Base-by-base conservation (phyloP, 2,329 filamentous ascomycete genomes). In the Hymenoscyphus albidus region DNA sequence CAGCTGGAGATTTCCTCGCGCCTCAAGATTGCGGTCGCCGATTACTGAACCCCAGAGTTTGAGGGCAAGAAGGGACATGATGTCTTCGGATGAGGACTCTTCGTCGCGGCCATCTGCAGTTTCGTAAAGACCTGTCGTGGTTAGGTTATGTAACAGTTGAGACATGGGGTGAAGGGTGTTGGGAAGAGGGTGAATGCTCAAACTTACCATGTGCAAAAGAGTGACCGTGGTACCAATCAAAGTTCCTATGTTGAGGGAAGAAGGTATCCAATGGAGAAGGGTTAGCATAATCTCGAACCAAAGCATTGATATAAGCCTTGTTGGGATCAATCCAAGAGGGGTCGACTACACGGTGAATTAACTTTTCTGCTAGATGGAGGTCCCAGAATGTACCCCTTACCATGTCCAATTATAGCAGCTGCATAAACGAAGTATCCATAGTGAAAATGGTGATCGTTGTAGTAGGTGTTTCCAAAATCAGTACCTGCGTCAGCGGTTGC, bases 161-260 rank as follows among this genome's bases (percentile, higher is more conserved):
- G 16, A 48, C n/a, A 22, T 18, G 44, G 18, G 44, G 10, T 9
- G 44, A n/a, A n/a, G 42, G 42, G 42, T 1, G 42, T 44, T 44
- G 16, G 14, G 44, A 18, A 27, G 44, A 6, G 5, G 44, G 9
- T n/a, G 44, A 22, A 9, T 9, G 0, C 14, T 48, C 5, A 22
- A 12, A 54, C 48, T 54, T 54, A 54, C 48, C 91, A 63, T 92
- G 92, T 2, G 94, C 94, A 92, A 94, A 97, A 65, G 89, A 93
- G 81, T 98, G 95, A 1, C 94, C 95, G 73, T 96, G 88, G 76
- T 88, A 98, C 92, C 92, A 97, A 39, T 98, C 95, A 74, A 97
- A 98, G 64, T 82, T 86, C 59, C 95, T 86, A 67, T 85, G 93
- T 70, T 92, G 88, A 0, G 94, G 93, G 76, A 96, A 98, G 71